These are phyloP conservation scores for Penicillium capsulatum DNA, from an alignment of 2,329 filamentous ascomycete species.

Conservation along the genomic window DNA sequence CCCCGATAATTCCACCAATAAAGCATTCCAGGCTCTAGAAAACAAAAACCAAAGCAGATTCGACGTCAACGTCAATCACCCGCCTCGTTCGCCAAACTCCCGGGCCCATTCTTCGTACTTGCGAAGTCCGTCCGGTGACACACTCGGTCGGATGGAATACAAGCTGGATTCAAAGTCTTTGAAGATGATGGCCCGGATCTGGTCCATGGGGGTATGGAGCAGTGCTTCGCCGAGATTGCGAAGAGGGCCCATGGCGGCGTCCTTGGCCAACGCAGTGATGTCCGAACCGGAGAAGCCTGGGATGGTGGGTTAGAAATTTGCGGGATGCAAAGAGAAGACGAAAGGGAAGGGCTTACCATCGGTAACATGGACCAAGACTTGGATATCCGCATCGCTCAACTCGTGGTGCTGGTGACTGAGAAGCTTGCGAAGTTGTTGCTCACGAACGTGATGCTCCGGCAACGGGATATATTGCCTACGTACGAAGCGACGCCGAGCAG, in stretches of 20 bases:
- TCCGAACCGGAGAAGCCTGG: slow-evolving; percentile 95
- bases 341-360: slow-evolving; percentile 57
- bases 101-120: slow-evolving; percentile 92
- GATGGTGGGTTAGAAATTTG: background rate
- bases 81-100: slow-evolving; percentile 88
- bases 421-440: slow-evolving; percentile 71
- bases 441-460: slow-evolving; percentile 77
- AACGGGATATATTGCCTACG: slow-evolving; percentile 92
- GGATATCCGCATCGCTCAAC: slow-evolving; percentile 67
- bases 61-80: slow-evolving; percentile 43
- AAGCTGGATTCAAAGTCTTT: slow-evolving; percentile 81
- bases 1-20: too few relatives aligned
- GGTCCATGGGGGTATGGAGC: slow-evolving; percentile 86
- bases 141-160: slow-evolving; percentile 79
- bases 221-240: slow-evolving; percentile 85
- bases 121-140: slow-evolving; percentile 77
- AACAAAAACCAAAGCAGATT: background rate
- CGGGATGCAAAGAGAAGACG: background rate
- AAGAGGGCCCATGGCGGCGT: slow-evolving; percentile 94
- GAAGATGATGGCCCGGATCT: slow-evolving; percentile 82
- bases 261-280: slow-evolving; percentile 93
- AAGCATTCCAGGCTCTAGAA: too few relatives aligned
- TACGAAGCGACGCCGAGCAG: slow-evolving; percentile 84
- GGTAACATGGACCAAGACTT: slow-evolving; percentile 70
- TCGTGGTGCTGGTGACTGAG: slow-evolving; percentile 84